Evolutionary conservation across 2,329 filamentous ascomycete genomes (phyloP), one percentile per base, ranked within the genome.

Genomic region (Botrytis paeoniae): DNA sequence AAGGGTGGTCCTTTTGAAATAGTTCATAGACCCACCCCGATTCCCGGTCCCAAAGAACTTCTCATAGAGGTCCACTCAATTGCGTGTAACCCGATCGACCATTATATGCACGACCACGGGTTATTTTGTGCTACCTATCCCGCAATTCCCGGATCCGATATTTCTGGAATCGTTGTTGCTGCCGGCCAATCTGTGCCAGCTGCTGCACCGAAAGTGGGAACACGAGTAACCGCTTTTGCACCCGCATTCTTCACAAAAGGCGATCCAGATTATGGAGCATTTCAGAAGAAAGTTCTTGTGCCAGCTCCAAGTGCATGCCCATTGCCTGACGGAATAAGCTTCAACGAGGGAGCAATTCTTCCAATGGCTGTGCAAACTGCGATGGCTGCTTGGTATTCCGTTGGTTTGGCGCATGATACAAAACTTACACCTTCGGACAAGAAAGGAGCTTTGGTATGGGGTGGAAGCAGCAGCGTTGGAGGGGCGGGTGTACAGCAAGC

Each of bases 401-500:
- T 68, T 59, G 74, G 71, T 4, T 22, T 75, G 35, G 64, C 71
- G 29, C 51, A 54, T 5, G 73, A 73, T 48, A 73, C 73, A 5
- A 70, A 70, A 29, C 54, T 61, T 4, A 51, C 54, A 20, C 20
- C 71, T 59, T 39, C 59, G 0, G 71, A 74, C 5, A 75, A 73
- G 51, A 74, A 73, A 22, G 72, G 64, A 18, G 22, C 82, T 20
- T 65, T 83, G 70, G 73, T 80, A 48, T 78, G 76, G 68, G 77
- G 76, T 25, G 78, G 72, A 6, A 73, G 73, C 22, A 75, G 73
- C 14, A 75, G 74, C 39, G 69, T 77, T 61, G 77, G 77, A 20
- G 66, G 57, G 10, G 80, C 78, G 4, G 84, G 83, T 0, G 83
- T 86, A 61, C 85, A 86, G 73, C 77, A 85, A 7, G 84, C 83